A percentile compares a stretch with the other conserved stretches of the same genome.
phyloP scores from a whole-genome alignment of 2,329 filamentous ascomycete species.

The Ascochyta fabae region DNA sequence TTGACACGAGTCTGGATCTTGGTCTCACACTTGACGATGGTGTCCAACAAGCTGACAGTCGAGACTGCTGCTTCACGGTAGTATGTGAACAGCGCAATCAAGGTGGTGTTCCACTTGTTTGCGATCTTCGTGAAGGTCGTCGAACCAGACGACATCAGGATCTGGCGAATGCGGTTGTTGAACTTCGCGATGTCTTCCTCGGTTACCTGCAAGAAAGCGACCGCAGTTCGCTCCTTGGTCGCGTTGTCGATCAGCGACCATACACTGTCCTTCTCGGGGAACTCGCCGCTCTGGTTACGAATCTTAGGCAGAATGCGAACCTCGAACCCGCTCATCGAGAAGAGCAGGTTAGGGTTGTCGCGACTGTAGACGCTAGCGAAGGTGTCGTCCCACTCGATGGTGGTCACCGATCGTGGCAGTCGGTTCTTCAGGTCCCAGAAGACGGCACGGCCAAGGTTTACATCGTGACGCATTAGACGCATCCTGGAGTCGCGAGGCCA shows the following conservation, averaged over 20 bases:
- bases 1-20: slow-evolving; percentile 99
- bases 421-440: slow-evolving; percentile 99
- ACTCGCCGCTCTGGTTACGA: slow-evolving; percentile 93
- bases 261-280: slow-evolving; percentile 95
- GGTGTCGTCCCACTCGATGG: slow-evolving; percentile 98
- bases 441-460: slow-evolving; percentile 94
- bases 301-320: slow-evolving; percentile 95
- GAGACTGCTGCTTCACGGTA: slow-evolving; percentile 97
- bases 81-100: slow-evolving; percentile 97
- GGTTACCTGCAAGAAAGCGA: slow-evolving; percentile 96
- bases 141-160: slow-evolving; percentile 98
- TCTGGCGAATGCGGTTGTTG: slow-evolving; percentile 98
- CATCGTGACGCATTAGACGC: slow-evolving; percentile 98
- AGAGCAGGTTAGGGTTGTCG: slow-evolving; percentile 95
- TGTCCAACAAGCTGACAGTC: slow-evolving; percentile 91
- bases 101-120: slow-evolving; percentile 98
- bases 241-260: slow-evolving; percentile 98
- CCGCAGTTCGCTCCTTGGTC: slow-evolving; percentile 94
- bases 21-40: slow-evolving; percentile 98
- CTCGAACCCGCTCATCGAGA: slow-evolving; percentile 98
- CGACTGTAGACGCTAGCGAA: slow-evolving; percentile 98
- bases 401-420: slow-evolving; percentile 90
- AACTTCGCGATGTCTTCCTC: slow-evolving; percentile 99
- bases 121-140: slow-evolving; percentile 99
- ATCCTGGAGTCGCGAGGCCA: slow-evolving; percentile 98